Percentiles rank a stretch among this genome's conserved stretches.
Conservation (phyloP, 202 grass and related monocot genomes). For the Carex arenaria region DNA sequence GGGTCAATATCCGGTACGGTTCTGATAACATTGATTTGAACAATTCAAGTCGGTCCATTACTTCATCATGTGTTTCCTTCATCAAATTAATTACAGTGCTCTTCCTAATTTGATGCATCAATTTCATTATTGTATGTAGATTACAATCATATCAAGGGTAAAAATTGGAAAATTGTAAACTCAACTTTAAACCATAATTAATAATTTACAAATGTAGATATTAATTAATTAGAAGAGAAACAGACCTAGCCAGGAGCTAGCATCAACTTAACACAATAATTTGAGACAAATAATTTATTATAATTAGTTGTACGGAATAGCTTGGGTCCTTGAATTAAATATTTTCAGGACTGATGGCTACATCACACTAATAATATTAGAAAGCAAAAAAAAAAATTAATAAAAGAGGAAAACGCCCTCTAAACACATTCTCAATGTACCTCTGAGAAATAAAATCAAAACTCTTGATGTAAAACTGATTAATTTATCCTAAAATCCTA, state of each 20-base stretch:
- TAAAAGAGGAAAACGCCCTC: background rate
- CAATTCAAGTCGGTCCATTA: background rate
- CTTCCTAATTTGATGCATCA: background rate
- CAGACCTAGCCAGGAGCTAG: background rate
- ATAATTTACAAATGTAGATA: background rate
- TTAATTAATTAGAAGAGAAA: background rate
- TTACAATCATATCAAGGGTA: background rate
- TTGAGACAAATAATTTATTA: background rate
- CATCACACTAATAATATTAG: background rate
- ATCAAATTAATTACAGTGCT: background rate
- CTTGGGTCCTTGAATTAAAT: background rate
- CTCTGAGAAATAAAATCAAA: background rate
- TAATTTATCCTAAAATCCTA: background rate
- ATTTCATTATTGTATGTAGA: background rate
- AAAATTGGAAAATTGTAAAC: background rate
- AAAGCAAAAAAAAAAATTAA: background rate
- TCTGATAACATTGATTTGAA: too few relatives aligned
- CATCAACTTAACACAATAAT: background rate
- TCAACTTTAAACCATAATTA: background rate
- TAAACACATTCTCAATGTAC: background rate
- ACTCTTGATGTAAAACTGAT: background rate
- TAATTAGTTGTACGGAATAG: background rate
- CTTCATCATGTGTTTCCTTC: background rate
- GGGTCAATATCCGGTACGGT: too few relatives aligned
- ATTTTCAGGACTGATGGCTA: background rate